Base-by-base conservation (phyloP, 2,329 filamentous ascomycete species). In the Ophiocordyceps robertsii region DNA sequence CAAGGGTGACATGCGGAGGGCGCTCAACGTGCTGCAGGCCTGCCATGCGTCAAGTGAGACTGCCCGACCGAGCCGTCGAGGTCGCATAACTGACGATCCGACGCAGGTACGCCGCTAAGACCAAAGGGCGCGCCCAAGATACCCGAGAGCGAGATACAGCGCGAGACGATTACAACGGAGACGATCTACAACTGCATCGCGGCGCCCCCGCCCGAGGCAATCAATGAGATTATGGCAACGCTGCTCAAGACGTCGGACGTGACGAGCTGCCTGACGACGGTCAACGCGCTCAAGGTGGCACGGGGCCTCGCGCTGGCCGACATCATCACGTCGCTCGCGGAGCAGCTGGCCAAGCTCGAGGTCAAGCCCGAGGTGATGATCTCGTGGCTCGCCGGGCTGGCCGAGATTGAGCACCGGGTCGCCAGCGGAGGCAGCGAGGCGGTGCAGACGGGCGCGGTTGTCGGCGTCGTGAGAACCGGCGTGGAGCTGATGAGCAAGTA, bases 161-260 rank as follows among this genome's bases (percentile, higher is more conserved):
- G 87, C 35, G 90, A 96, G 29, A 71, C 53, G 46, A 76, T 86
- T 51, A 95, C 95, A 51, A 95, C 84, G 31, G 84, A 95, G 58
- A 87, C 85, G 8, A 96, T 98, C 56, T 98, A 95, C 70, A 89
- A 88, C 62, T 98, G 92, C 63, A 94, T 98, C 57, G 92, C 92
- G 9, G 90, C 90, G 2, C 92, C 92, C 4, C 89, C 93, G 51
- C 92, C 92, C 1, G 78, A 82, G 21, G 90, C 95, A 53, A 87
- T 96, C 56, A 73, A 77, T 50, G 78, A 84, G 52, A 96, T 98
- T 42, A 72, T 89, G 50, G 75, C 82, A 50, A 94, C 87, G 0
- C 72, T 98, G 29, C 74, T 96, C 27, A 80, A 75, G 43, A 95
- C 85, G 2, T 76, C 79, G 42, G 90, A 98, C 56, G 84, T 98